Base-by-base conservation (phyloP, 2,329 filamentous ascomycete species). In the Trichoderma koningii region DNA sequence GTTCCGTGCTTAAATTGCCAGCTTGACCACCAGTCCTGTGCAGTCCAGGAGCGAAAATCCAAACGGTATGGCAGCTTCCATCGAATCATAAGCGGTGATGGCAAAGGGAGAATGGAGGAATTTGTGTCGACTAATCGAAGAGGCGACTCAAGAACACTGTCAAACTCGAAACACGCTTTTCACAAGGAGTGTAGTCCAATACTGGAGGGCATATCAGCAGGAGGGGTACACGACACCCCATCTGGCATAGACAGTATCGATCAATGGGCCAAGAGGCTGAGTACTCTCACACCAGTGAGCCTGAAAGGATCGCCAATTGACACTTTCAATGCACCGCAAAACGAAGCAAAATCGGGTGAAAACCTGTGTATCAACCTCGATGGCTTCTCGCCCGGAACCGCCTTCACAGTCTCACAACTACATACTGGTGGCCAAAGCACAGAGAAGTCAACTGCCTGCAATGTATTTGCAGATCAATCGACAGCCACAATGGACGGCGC, bases 1-100 rank as follows among this genome's bases (percentile, higher is more conserved):
- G 53, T 63, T 17, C 68, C 68, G 9, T 69, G 68, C 47, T 64
- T 66, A 28, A 69, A 68, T 42, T 69, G 68, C 44, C 57, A 59
- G 28, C 52, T 69, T 5, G 68, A 69, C 28, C 41, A 55, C 28
- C 45, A 56, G n/a, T 55, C 55, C 12, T 69, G 68, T 47, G 51
- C 53, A 17, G 50, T 68, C 19, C 45, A 59, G 26, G 34, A 52
- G 19, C 63, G 62, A 38, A 61, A 55, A 38, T 44, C 64, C 14
- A 61, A 60, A 23, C 55, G 66, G 66, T 68, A 67, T 38, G 51
- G 14, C 23, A 42, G 12, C 28, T n/a, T 5, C 9, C 7, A 7
- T 7, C 7, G 2, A 38, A 19, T 26, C n/a, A 2, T 3, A 14
- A 5, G 3, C 9, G 15, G 30, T 47, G 2, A 5, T 14, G 14